Conservation (phyloP, 2,329 filamentous ascomycete genomes). For the Curvularia lunata region DNA sequence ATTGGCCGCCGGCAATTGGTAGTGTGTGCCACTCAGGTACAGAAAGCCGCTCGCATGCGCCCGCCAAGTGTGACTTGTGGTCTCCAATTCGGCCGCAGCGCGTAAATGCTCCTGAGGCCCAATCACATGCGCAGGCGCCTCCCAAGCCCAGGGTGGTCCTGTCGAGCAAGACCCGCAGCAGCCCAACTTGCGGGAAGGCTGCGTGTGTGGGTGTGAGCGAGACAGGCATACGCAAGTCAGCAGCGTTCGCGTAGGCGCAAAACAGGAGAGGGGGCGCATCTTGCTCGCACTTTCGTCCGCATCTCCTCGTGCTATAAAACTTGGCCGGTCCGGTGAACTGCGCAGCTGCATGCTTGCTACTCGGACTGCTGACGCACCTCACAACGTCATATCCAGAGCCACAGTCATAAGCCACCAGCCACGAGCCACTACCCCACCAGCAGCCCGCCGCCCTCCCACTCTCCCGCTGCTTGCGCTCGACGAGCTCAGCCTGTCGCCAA, state of each 20-base stretch:
- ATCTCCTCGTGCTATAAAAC: conserved; percentile 15
- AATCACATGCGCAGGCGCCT: conserved; percentile 33
- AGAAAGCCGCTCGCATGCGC: conserved; percentile 31
- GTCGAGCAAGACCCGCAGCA: conserved; percentile 25
- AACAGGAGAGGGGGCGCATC: conserved; percentile 17
- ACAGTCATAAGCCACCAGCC: background rate
- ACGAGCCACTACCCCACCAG: conserved; percentile 12
- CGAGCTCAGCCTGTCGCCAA: conserved; percentile 32
- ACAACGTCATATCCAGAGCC: conserved; percentile 19
- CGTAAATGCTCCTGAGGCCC: conserved; percentile 30
- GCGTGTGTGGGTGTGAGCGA: conserved; percentile 11
- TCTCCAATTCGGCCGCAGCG: conserved; percentile 40
- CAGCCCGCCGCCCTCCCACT: conserved; percentile 23
- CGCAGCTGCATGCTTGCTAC: background rate
- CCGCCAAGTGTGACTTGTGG: conserved; percentile 43
- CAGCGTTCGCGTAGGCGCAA: conserved; percentile 26
- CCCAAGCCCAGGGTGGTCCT: conserved; percentile 22
- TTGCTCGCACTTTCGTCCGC: conserved; percentile 14
- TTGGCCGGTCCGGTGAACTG: conserved; percentile 15
- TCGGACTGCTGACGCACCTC: conserved; percentile 16
- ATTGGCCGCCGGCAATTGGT: conserved; percentile 9
- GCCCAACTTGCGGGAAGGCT: conserved; percentile 31
- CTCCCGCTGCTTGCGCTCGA: conserved; percentile 17
- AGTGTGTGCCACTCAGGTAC: conserved; percentile 27
- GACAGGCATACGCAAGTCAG: conserved; percentile 35